Evolutionary conservation across 768 basidiomycete genomes (phyloP).

Genomic region (Gloeopeniophorella convolvens): DNA sequence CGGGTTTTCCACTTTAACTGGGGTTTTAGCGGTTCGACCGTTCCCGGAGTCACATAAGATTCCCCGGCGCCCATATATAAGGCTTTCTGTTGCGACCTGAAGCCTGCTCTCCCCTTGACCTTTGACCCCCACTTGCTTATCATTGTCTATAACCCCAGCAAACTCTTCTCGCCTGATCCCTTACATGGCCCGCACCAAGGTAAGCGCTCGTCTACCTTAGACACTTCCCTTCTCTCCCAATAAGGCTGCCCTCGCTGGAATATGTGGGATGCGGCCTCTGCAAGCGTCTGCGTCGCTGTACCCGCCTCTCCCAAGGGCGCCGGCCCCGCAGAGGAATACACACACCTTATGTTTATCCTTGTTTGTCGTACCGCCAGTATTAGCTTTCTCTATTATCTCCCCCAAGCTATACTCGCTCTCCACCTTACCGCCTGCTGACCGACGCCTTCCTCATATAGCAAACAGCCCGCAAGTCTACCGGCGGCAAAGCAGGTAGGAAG

Average conservation of each 20-base stretch:
- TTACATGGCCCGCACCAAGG: slow-evolving; percentile 72
- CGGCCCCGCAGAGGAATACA: too few relatives aligned
- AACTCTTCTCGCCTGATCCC: too few relatives aligned
- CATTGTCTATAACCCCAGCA: neutral
- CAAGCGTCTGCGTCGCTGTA: too few relatives aligned
- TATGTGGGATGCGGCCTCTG: too few relatives aligned
- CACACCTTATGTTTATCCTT: too few relatives aligned
- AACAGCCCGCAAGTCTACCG: slow-evolving; percentile 81
- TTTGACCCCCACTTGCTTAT: neutral
- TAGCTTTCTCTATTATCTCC: neutral
- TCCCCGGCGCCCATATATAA: neutral
- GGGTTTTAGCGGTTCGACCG: neutral
- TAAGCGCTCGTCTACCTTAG: neutral
- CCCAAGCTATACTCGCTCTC: neutral
- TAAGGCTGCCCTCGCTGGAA: too few relatives aligned
- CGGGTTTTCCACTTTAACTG: neutral
- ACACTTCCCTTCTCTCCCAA: too few relatives aligned
- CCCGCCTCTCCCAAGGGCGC: too few relatives aligned
- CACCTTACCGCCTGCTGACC: slow-evolving; percentile 74
- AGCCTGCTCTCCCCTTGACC: neutral
- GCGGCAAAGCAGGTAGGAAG: slow-evolving; percentile 78
- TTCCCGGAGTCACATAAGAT: neutral
- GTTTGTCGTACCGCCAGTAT: too few relatives aligned
- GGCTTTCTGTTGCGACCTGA: neutral
- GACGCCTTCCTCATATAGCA: too few relatives aligned